Percentiles rank a stretch among this genome's conserved stretches.
phyloP scores from a whole-genome alignment of 1,139 yeast genomes.

The Blastobotrys proliferans region DNA sequence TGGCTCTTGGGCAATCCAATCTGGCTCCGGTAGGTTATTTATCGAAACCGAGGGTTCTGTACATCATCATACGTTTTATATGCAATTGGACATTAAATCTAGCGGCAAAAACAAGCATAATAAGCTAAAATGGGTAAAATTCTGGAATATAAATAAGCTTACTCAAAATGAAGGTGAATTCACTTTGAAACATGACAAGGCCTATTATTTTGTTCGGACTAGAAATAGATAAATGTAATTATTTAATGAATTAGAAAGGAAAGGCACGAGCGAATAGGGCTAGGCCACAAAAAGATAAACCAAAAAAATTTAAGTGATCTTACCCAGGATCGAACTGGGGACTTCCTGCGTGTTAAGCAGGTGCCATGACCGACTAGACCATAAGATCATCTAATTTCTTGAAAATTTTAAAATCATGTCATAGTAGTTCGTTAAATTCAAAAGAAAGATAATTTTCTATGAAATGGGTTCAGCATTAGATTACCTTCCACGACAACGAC shows the following conservation, averaged over 20 bases:
- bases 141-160: slow-evolving; percentile 50
- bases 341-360: slow-evolving; percentile 99
- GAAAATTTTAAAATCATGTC: too few relatives aligned
- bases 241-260: not conserved
- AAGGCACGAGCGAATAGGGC: too few relatives aligned
- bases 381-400: too few relatives aligned
- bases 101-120: slow-evolving; percentile 59
- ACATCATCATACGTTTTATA: slow-evolving; percentile 58
- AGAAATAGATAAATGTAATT: slow-evolving; percentile 1
- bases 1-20: slow-evolving; percentile 49
- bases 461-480: too few relatives aligned
- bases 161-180: slow-evolving; percentile 54
- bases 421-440: too few relatives aligned
- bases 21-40: slow-evolving; percentile 52
- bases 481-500: too few relatives aligned
- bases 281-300: too few relatives aligned
- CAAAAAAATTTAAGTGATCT: too few relatives aligned
- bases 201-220: slow-evolving; percentile 52
- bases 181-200: slow-evolving; percentile 64
- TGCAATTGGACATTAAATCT: slow-evolving; percentile 52
- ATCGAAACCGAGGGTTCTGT: slow-evolving; percentile 58
- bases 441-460: too few relatives aligned
- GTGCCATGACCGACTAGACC: slow-evolving; percentile 99
- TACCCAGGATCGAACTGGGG: slow-evolving; percentile 99
- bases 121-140: slow-evolving; percentile 63